Conservation (phyloP, 768 basidiomycete genomes). For the Rhodotorula sphaerocarpa region DNA sequence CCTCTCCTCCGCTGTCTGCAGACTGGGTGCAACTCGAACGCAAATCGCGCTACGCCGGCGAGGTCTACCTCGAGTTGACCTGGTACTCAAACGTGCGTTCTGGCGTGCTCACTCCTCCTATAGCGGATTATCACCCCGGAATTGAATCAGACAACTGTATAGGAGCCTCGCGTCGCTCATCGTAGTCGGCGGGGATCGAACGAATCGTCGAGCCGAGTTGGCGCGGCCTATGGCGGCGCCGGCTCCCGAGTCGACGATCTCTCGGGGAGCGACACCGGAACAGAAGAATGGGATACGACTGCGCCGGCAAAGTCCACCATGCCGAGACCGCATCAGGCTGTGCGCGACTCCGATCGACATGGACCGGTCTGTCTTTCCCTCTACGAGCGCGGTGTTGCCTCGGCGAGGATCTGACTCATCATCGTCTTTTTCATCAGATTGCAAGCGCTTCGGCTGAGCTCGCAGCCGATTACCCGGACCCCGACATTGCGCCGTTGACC, state of each 20-base stretch:
- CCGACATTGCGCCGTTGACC: slow-evolving; percentile 25
- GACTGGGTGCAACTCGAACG: slow-evolving; percentile 88
- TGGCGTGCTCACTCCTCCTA: no score
- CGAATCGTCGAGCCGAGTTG: not conserved
- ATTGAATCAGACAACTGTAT: not conserved
- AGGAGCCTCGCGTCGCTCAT: slow-evolving; percentile 13
- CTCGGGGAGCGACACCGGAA: not conserved
- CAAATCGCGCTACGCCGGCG: slow-evolving; percentile 71
- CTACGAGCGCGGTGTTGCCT: no score
- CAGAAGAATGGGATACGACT: slow-evolving; percentile 10
- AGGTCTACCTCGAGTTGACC: slow-evolving; percentile 87
- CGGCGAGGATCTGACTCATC: slow-evolving; percentile 5
- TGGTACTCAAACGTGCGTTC: slow-evolving; percentile 58
- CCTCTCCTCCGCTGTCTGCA: slow-evolving; percentile 45
- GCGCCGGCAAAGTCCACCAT: not conserved
- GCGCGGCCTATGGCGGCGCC: slow-evolving; percentile 14
- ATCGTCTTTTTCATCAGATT: fast-evolving
- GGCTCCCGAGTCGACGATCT: slow-evolving; percentile 10
- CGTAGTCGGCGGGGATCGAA: not conserved
- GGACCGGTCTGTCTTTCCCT: no score
- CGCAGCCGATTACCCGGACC: slow-evolving; percentile 27
- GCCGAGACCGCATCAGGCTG: not conserved
- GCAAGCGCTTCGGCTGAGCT: not conserved
- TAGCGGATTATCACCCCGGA: no score
- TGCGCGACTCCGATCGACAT: no score